Evolutionary conservation across 2,329 filamentous ascomycete species (phyloP).

Genomic region (Diaporthe capsici): DNA sequence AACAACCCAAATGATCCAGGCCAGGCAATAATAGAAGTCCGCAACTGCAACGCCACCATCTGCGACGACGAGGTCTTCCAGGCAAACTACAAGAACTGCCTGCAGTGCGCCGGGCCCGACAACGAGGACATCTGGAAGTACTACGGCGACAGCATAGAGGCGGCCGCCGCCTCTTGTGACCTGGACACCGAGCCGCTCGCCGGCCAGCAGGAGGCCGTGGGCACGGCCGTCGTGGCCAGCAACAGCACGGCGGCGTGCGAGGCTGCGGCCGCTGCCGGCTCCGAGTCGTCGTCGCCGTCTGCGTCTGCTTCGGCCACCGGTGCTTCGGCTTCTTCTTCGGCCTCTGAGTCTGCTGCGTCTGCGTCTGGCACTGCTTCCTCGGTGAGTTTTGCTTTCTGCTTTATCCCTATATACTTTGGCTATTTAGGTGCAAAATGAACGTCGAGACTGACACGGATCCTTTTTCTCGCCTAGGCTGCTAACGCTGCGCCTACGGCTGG

Average conservation of each 20-base stretch:
- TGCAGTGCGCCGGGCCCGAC: slow-evolving; percentile 55
- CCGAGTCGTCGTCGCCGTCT: slow-evolving; percentile 10
- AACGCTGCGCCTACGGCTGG: background rate
- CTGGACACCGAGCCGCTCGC: slow-evolving; percentile 45
- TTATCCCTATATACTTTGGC: too few species aligned
- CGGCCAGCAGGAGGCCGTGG: slow-evolving; percentile 44
- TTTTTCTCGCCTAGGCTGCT: background rate
- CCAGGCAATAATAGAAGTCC: slow-evolving; percentile 54
- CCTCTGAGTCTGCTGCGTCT: background rate
- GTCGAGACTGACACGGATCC: background rate
- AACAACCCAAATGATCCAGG: slow-evolving; percentile 40
- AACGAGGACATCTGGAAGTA: slow-evolving; percentile 59
- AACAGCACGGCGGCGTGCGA: slow-evolving; percentile 32
- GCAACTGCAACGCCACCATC: slow-evolving; percentile 46
- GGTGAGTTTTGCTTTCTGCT: background rate
- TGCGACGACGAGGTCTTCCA: slow-evolving; percentile 56
- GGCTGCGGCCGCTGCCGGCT: slow-evolving; percentile 28
- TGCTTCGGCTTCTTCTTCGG: background rate
- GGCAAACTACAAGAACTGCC: slow-evolving; percentile 56
- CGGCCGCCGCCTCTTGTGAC: slow-evolving; percentile 49
- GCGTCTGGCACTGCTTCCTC: slow-evolving; percentile 32
- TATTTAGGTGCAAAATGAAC: background rate
- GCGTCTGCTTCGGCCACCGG: background rate
- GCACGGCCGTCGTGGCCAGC: slow-evolving; percentile 39
- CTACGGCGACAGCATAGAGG: slow-evolving; percentile 53